Evolutionary conservation across 441 rosid species (phyloP), one percentile per base, ranked within the genome.

Genomic region (Gossypium schwendimanii): DNA sequence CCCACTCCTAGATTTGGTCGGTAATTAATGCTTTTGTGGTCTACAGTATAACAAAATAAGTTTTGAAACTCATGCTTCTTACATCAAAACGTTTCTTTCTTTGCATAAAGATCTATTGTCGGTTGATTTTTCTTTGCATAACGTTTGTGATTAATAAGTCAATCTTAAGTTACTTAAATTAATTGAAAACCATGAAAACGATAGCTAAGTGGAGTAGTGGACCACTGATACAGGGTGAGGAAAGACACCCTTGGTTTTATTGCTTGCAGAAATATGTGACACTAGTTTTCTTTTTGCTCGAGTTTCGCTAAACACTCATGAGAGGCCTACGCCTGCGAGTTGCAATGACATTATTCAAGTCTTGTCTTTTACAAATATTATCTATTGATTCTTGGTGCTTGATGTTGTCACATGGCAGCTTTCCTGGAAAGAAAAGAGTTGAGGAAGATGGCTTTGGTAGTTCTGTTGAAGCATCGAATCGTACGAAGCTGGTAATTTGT

Each of bases 371-470:
- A 33, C 33, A 47, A 60, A 31, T 63, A 61, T 26, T 67, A 57
- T 59, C 21, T 76, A 21, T 39, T 78, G 67, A 80, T 71, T 80
- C 72, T 47, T 76, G 73, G 62, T 11, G 23, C 10, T 17, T 53
- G 23, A 17, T 53, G 36, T 77, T 73, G 49, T 76, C 62, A 57
- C 74, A 76, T 84, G 78, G 79, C 87, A 92, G 97, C 84, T 89
- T 86, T 69, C 91, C 94, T 55, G 90, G 79, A 59, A 89, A 86
- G 85, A 90, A 80, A 70, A 81, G 77, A 75, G 71, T 60, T 41
- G 84, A 80, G 65, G 89, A 71, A 83, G 88, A 83, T 71, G 76
- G 75, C 76, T 73, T 66, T 72, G 81, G 72, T 24, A 60, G 72
- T 81, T 85, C 86, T 12, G 79, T 59, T 53, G 87, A 83, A 76